These are phyloP conservation scores for Tephrocybe sp. DNA, from an alignment of 768 basidiomycete genomes.

Conservation along the genomic window DNA sequence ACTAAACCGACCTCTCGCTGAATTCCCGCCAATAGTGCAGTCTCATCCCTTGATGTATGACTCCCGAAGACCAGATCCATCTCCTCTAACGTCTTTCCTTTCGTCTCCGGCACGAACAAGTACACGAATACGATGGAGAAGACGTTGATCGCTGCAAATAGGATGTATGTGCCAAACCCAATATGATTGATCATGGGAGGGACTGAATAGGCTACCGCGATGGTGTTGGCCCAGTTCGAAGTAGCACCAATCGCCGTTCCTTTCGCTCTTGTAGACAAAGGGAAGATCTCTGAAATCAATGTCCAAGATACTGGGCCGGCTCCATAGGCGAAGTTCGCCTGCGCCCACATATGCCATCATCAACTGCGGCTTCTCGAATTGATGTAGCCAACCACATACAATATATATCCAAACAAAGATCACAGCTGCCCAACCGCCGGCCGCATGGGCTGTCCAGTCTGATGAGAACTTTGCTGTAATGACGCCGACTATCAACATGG, in stretches of 20 bases:
- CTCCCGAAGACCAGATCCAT: slow-evolving; percentile 23
- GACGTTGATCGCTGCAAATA: slow-evolving; percentile 26
- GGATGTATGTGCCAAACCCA: slow-evolving; percentile 34
- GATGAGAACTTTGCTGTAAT: slow-evolving; percentile 18
- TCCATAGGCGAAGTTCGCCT: slow-evolving; percentile 7
- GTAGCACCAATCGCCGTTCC: slow-evolving; percentile 43
- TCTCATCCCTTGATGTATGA: slow-evolving; percentile 16
- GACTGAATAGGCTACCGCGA: slow-evolving; percentile 23
- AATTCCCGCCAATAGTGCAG: slow-evolving; percentile 14
- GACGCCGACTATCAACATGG: slow-evolving; percentile 19
- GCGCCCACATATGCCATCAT: neutral
- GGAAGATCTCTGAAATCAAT: slow-evolving; percentile 42
- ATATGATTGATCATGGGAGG: slow-evolving; percentile 35
- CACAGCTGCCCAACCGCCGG: slow-evolving; percentile 26
- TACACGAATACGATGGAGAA: slow-evolving; percentile 26
- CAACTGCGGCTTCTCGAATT: slow-evolving; percentile 9
- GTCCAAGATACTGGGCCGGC: slow-evolving; percentile 21
- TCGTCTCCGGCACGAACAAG: slow-evolving; percentile 29
- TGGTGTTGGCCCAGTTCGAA: slow-evolving; percentile 40
- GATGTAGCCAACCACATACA: slow-evolving; percentile 32
- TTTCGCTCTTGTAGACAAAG: slow-evolving; percentile 39
- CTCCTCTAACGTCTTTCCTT: slow-evolving; percentile 28
- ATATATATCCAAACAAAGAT: slow-evolving; percentile 42
- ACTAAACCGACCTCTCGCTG: slow-evolving; percentile 17
- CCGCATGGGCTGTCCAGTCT: slow-evolving; percentile 21